These are phyloP conservation scores for Beauveria sp. DNA, from an alignment of 2,329 filamentous ascomycete genomes.

Conservation along the genomic window DNA sequence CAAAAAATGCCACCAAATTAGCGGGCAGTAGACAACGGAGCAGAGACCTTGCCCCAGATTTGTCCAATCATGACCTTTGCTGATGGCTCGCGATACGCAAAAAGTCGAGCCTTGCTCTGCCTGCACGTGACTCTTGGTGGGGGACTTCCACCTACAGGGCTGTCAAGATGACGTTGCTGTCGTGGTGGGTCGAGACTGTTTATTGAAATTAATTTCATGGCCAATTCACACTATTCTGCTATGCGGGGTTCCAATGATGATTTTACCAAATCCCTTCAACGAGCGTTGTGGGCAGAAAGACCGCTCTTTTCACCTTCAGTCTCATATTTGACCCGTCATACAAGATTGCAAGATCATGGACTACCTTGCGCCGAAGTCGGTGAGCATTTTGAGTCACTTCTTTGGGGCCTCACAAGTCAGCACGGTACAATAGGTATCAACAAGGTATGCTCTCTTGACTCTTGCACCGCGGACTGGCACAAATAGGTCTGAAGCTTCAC, in stretches of 20 bases:
- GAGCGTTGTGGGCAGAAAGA: background rate
- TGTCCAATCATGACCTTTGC: background rate
- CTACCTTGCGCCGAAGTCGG: too few species aligned
- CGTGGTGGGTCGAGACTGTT: background rate
- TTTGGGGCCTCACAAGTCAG: too few species aligned
- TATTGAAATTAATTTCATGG: background rate
- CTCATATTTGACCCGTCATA: too few species aligned
- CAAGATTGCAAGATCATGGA: too few species aligned
- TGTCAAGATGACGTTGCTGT: background rate
- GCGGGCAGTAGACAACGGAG: constrained; percentile 3
- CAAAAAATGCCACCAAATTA: background rate
- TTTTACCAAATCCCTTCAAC: too few species aligned
- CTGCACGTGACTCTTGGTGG: constrained; percentile 5
- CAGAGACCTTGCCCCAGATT: background rate
- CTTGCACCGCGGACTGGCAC: background rate
- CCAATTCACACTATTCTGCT: background rate
- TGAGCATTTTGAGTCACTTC: too few species aligned
- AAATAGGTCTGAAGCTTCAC: background rate
- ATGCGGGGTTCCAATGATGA: background rate
- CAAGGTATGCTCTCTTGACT: too few species aligned
- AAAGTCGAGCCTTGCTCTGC: background rate
- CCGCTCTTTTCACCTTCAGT: too few species aligned
- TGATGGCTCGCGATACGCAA: constrained; percentile 7
- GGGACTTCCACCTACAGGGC: constrained; percentile 1
- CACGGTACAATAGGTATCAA: too few species aligned